These are phyloP conservation scores for Chytriomyces sp. DNA, from an alignment of 192 early-diverging fungal species.

Conservation along the genomic window DNA sequence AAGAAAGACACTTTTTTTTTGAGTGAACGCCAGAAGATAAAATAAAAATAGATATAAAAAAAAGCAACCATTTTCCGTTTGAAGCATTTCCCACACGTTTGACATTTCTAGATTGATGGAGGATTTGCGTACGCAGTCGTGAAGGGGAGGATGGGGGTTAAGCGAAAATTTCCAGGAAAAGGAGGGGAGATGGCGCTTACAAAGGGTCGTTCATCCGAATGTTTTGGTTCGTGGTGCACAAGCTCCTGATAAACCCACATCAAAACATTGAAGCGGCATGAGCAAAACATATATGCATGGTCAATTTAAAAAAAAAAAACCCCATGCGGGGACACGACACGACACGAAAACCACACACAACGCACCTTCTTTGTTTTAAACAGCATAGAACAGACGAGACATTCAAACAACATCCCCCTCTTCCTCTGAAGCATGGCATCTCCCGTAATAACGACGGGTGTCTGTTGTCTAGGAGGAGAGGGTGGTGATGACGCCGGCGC, in stretches of 20 bases:
- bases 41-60: not conserved
- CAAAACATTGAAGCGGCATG: not conserved
- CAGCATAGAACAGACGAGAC: slow-evolving; percentile 12
- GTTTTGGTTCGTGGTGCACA: slow-evolving; percentile 32
- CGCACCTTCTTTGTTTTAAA: slow-evolving; percentile 35
- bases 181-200: not conserved
- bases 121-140: not conserved
- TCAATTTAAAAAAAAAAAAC: no score
- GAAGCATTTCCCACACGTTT: slow-evolving; percentile 28
- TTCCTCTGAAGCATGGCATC: not conserved
- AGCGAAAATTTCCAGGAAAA: not conserved
- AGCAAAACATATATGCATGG: no score
- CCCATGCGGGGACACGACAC: not conserved
- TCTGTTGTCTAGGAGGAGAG: not conserved
- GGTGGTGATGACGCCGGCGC: not conserved
- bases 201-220: slow-evolving; percentile 31
- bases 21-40: not conserved
- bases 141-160: not conserved
- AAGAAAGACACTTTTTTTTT: not conserved
- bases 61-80: slow-evolving; percentile 31
- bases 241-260: slow-evolving; percentile 13
- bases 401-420: slow-evolving; percentile 13
- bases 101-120: slow-evolving; percentile 15
- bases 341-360: not conserved
- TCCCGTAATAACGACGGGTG: not conserved